Evolutionary conservation across 176 grass and related monocot genomes (phyloP), one percentile per base, ranked within the genome.

Genomic region (Pharus latifolius): DNA sequence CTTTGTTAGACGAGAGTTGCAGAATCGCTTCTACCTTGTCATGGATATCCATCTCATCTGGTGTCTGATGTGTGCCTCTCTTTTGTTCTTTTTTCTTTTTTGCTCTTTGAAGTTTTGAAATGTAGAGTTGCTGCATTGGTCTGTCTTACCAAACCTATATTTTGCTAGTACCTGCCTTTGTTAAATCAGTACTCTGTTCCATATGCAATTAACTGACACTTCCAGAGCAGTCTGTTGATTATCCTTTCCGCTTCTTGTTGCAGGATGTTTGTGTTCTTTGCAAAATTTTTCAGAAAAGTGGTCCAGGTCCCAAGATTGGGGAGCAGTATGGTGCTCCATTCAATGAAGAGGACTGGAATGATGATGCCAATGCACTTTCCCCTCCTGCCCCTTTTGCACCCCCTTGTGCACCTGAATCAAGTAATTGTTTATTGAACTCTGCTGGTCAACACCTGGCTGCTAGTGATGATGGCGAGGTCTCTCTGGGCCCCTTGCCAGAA

Each of bases 221-320:
- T 45, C 24, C 30, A 18, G 31, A 50, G 16, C 47, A 53, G 10
- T 53, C 19, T 19, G 3, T 28, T 69, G 20, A 75, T 27, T n/a
- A 26, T 2, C 35, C 33, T 23, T 62, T 32, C 64, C 38, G 14
- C n/a, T 10, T 25, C n/a, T 56, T 72, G 31, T 60, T 80, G 56
- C 81, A 98, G 94, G 84, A 90, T 81, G 78, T 87, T 32, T 85
- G 70, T 25, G 89, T 98, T 35, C 67, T 98, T 33, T 89, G 86
- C 77, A 98, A 98, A 84, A 88, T 90, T 60, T 92, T 92, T 78
- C 78, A 92, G 57, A 92, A 92, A 69, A 98, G 86, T 51, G 94
- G 89, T 44, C 59, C 34, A 65, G 94, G 94, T 64, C 89, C 94
- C 19, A 97, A 92, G 78, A 75, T 84, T 23, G 89, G 93, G 20